Evolutionary conservation across 2,329 filamentous ascomycete species (phyloP).

Genomic region (Chrysosporium keratinophilum): DNA sequence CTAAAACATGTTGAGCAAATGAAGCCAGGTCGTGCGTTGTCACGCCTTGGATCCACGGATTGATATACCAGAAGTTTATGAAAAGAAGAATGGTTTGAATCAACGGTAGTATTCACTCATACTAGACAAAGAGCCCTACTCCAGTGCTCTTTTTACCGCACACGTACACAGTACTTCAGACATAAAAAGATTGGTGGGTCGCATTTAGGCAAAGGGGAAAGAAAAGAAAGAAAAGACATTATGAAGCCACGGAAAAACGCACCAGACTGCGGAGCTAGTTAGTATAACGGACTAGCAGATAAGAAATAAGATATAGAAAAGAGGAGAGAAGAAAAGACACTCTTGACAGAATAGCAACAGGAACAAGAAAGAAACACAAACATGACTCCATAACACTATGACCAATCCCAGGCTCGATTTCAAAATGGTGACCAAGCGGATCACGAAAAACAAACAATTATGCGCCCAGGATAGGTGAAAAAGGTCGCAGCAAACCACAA

Average conservation of each 20-base stretch:
- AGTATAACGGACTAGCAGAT: background rate
- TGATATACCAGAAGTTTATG: too few species aligned
- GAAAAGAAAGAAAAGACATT: too few species aligned
- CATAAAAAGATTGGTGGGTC: too few species aligned
- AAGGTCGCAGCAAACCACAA: background rate
- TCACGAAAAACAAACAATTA: background rate
- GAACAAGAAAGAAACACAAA: background rate
- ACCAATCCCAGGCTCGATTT: constrained; percentile 2
- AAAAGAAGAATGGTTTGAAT: too few species aligned
- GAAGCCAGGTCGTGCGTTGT: too few species aligned
- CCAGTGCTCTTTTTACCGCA: too few species aligned
- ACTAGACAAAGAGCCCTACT: too few species aligned
- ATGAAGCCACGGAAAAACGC: background rate
- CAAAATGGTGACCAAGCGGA: background rate
- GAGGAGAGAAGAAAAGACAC: background rate
- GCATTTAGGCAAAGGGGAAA: too few species aligned
- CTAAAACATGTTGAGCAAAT: too few species aligned
- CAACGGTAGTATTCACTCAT: too few species aligned
- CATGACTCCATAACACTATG: constrained; percentile 5
- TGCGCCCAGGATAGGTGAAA: background rate
- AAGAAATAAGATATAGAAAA: background rate
- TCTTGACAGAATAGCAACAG: background rate
- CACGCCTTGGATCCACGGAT: too few species aligned
- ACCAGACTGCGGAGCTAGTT: background rate
- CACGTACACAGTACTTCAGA: too few species aligned